Evolutionary conservation across 495 filamentous ascomycete genomes (phyloP), one percentile per base, ranked within the genome.

Genomic region (Podospora bellae-mahoneyi): DNA sequence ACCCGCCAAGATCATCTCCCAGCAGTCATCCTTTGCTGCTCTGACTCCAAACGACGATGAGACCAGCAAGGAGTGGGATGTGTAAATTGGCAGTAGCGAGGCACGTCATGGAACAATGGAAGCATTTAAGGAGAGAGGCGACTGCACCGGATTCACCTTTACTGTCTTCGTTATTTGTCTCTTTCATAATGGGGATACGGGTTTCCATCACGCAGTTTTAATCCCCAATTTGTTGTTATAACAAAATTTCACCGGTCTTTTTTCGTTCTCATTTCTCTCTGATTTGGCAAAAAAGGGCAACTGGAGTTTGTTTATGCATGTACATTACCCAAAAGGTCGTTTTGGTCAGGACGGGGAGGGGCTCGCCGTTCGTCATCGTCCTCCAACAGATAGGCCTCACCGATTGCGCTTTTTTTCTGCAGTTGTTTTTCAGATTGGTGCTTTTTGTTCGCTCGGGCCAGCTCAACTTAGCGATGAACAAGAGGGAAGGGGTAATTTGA

Each of bases 61-160:
- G 77, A 79, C 26, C 78, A 83, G 62, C 81, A 84, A 76, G 60
- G 82, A 84, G 69, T 84, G 82, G 82, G 82, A 84, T 60, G 80
- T 84, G 71, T 84, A 74, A 79, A 19, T 54, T 3, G 57, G 26
- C 23, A 15, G 13, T 10, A 16, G 39, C 39, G 7, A 48, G 39
- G 13, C 39, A 48, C 9, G 39, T 10, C 39, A 48, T 10, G 13
- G 9, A 48, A 10, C 39, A 48, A 13, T 48, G 9, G 1, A 48
- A 16, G 9, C 13, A 9, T 1, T 13, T 13, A 48, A 48, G 13
- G 39, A 48, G 39, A 48, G 39, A 10, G 39, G 13, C 39, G 39
- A 48, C 39, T 48, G 7, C 39, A 48, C 9, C 13, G 15, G 9
- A 18, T 3, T 10, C 39, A 48, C 39, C 15, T 48, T 48, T 48